Base-by-base conservation (phyloP, 352 stramenopile genomes). In the Globisporangium okanoganense region DNA sequence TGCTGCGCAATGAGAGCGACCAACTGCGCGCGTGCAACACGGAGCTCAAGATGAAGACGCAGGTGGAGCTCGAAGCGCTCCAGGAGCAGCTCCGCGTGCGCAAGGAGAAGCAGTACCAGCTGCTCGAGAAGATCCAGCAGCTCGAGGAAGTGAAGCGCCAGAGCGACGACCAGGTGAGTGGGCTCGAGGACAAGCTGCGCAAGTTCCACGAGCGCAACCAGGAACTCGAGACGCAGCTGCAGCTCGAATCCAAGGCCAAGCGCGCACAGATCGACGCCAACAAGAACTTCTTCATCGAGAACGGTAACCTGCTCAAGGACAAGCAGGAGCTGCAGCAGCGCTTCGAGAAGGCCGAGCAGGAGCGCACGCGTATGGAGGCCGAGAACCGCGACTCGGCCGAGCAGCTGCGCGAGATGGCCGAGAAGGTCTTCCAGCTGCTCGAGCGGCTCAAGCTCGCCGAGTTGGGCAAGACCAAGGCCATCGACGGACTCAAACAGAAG, bases 81-180 rank as follows among this genome's bases (percentile, higher is more conserved):
- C 88, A 99, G 55, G 96, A 99, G 58, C 96, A 99, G 72, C 84
- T 99, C 20, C 83, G 96, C 13, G 89, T 92, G 24, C 86, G 95
- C 48, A 99, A 99, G 70, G 94, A 98, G 68, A 99, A 99, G 56
- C 96, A 99, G 69, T 99, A 98, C 59, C 92, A 98, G 67, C 77
- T 99, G 2, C 76, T 99, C 9, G 94, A 98, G 57, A 98, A 98
- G 70, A 75, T 98, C 31, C 96, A 99, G 73, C 89, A 94, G 49
- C 89, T 98, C 38, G 95, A 99, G 51, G 92, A 98, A 56, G 70
- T 81, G 22, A 97, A 97, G 73, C 88, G 90, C 18, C 88, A 98
- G 56, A 87, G 84, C 10, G 94, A 99, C 52, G 94, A 98, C 72
- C 90, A 95, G 57, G 71, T 94, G 2, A 79, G 79, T 3, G 87